Base-by-base conservation (phyloP, 2,329 filamentous ascomycete genomes). In the Dothistroma septosporum region DNA sequence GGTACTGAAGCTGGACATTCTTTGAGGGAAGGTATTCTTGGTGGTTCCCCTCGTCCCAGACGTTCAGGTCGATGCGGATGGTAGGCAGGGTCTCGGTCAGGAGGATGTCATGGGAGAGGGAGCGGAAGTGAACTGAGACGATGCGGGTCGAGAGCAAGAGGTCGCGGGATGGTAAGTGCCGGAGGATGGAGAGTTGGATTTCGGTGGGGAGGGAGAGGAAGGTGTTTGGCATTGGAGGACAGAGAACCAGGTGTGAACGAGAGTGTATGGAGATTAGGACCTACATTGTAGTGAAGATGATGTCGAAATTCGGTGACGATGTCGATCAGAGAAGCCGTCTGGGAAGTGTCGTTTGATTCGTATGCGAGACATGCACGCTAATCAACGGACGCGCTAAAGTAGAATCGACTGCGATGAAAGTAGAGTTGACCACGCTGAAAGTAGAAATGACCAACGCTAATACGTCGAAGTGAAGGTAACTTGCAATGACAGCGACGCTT, bases 181-280 rank as follows among this genome's bases (percentile, higher is more conserved):
- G 32, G 10, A 58, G 57, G 33, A 54, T 58, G 14, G 57, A 53
- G 14, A 58, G 57, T 44, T 52, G 52, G 35, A 58, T 37, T 32
- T 58, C 57, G 6, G 57, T 58, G 21, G 49, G 57, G 11, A 54
- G 28, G 32, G 54, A 21, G 52, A 35, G 46, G 52, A 54, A 50
- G 32, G 52, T 59, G 57, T 57, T 28, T 37, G 55, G n/a, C 50
- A 61, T 53, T 44, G 37, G 7, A n/a, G 4, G 12, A 44, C 16
- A 2, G 16, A 16, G 12, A 14, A 14, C 16, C 16, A 3, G 2
- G 24, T 28, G 37, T 16, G 4, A 3, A 44, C 37, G 16, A 44
- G 8, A 44, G 7, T 7, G 16, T n/a, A n/a, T 44, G 37, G 12
- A n/a, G 7, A 16, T 44, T 2, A 16, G 7, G 12, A n/a, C n/a